Percentiles rank a stretch among this genome's conserved stretches.
Evolutionary conservation across 805 yeast genomes (phyloP).

Genomic region (Starmera caribaea): DNA sequence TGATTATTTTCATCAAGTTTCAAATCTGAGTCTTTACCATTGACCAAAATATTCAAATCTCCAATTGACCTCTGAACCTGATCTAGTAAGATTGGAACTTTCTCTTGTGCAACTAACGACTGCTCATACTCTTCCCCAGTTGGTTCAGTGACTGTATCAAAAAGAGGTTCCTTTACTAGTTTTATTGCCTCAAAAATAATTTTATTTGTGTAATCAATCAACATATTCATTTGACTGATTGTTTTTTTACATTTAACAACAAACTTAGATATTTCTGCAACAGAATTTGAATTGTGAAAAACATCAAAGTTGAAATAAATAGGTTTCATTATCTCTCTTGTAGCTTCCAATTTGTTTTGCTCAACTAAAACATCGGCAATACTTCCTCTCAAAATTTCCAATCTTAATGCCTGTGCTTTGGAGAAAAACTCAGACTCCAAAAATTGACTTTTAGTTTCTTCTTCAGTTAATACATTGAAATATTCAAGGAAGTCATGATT

Average conservation of each 20-base stretch:
- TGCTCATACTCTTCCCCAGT: constrained; percentile 58
- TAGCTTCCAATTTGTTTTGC: constrained; percentile 1
- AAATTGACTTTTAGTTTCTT: constrained; percentile 28
- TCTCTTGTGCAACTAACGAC: constrained; percentile 68
- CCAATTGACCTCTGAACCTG: constrained; percentile 37
- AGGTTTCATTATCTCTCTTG: too few species aligned
- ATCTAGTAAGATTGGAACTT: constrained; percentile 48
- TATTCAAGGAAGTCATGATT: too few species aligned
- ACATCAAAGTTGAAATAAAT: not conserved
- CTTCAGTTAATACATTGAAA: constrained; percentile 12
- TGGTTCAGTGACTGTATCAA: constrained; percentile 34
- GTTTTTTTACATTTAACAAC: constrained; percentile 7
- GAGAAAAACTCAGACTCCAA: constrained; percentile 45
- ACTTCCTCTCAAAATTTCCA: constrained; percentile 33
- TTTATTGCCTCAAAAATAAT: constrained; percentile 37
- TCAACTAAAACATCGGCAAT: constrained; percentile 11
- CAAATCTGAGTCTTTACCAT: constrained; percentile 17
- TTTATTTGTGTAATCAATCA: constrained; percentile 38
- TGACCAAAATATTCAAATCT: constrained; percentile 32
- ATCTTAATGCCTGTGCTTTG: constrained; percentile 53
- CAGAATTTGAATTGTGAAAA: not conserved
- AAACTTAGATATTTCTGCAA: not conserved
- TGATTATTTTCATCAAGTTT: constrained; percentile 6
- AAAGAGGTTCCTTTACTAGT: constrained; percentile 39
- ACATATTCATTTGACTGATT: constrained; percentile 35